Conservation (phyloP, 176 grass and related monocot species). For the Microstegium vimineum region DNA sequence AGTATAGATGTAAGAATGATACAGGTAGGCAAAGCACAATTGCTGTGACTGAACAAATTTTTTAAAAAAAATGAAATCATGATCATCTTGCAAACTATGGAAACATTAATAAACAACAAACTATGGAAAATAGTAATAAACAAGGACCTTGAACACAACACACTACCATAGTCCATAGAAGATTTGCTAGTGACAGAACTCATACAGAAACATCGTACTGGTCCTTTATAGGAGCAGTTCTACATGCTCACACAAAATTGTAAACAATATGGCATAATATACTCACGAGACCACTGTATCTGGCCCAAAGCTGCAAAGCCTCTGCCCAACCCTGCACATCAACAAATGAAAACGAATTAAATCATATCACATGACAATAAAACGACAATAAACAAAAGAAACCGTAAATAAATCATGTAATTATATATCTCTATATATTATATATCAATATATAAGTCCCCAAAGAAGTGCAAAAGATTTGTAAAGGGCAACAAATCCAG, state of each 20-base stretch:
- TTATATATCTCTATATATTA: background rate
- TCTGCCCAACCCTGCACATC: background rate
- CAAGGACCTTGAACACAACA: background rate
- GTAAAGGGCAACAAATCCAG: background rate
- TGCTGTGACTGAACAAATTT: background rate
- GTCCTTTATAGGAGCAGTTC: background rate
- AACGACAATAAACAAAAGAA: background rate
- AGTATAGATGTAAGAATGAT: background rate
- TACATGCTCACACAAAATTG: background rate
- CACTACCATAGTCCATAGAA: background rate
- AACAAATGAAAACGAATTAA: background rate
- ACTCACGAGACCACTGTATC: conserved; percentile 2
- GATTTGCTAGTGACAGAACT: background rate
- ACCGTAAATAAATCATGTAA: background rate
- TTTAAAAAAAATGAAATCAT: background rate
- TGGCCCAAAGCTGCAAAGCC: conserved; percentile 1
- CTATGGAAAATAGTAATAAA: background rate
- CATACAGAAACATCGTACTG: background rate
- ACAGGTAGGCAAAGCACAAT: background rate
- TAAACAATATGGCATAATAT: background rate
- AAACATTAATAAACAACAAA: background rate
- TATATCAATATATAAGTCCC: no score
- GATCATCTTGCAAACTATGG: background rate
- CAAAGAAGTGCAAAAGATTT: background rate
- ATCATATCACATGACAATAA: background rate